Percentiles rank a stretch among this genome's conserved stretches.
Evolutionary conservation across 106 monocot genomes (phyloP).

Genomic region (Dioscorea zingiberensis): DNA sequence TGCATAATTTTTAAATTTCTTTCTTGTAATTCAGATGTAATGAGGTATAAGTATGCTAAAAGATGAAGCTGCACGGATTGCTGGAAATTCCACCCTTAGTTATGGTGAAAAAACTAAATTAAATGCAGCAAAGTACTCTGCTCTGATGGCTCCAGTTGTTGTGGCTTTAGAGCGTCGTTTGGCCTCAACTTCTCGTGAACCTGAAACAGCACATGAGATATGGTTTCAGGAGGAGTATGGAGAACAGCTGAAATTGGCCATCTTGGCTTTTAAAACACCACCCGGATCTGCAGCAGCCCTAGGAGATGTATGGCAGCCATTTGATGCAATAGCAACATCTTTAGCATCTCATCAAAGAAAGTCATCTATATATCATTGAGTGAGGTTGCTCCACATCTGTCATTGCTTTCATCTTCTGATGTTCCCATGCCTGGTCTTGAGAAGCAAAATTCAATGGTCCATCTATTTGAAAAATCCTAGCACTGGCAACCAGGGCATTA

Average conservation of each 20-base stretch:
- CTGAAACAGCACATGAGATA: constrained; percentile 76
- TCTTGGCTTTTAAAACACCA: constrained; percentile 68
- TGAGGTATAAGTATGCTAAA: constrained; percentile 80
- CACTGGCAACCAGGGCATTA: constrained; percentile 34
- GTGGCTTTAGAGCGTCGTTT: no score
- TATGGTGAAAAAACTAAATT: constrained; percentile 77
- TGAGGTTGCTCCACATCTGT: no score
- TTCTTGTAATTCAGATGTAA: constrained; percentile 74
- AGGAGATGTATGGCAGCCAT: constrained; percentile 80
- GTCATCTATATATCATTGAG: constrained; percentile 49
- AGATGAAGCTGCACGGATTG: constrained; percentile 81
- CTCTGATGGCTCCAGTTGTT: no score
- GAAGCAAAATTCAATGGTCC: constrained; percentile 37
- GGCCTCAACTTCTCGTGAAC: no score
- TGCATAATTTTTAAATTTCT: no score
- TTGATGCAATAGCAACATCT: constrained; percentile 77
- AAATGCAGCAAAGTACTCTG: constrained; percentile 86
- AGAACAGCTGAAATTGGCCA: constrained; percentile 63
- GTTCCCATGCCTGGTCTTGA: constrained; percentile 98
- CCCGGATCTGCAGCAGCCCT: constrained; percentile 54
- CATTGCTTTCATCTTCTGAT: no score
- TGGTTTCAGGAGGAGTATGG: constrained; percentile 90
- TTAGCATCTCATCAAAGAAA: constrained; percentile 67
- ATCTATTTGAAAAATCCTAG: constrained; percentile 14
- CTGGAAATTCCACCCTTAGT: constrained; percentile 71